phyloP scores from a whole-genome alignment of 108 stramenopile species.

The Skeletonema menzelii region DNA sequence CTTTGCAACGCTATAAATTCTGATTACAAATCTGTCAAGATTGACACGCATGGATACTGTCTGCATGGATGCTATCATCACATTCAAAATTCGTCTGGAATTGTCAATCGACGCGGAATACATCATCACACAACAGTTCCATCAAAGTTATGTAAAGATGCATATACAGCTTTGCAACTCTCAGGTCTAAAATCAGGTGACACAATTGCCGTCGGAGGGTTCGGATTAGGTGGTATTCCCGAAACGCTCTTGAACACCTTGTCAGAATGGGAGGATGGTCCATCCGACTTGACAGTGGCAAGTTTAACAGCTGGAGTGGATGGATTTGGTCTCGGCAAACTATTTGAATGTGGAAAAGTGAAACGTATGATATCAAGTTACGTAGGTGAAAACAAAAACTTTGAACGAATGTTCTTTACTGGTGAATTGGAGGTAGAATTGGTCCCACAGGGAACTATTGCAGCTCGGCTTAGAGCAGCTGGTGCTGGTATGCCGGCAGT shows the following conservation, averaged over 20 bases:
- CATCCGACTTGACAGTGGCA: conserved; percentile 75
- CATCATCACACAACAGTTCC: conserved; percentile 39
- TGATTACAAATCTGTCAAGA: not conserved
- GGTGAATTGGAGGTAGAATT: conserved; percentile 89
- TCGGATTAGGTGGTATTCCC: conserved; percentile 76
- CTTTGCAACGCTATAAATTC: not conserved
- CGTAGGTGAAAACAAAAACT: conserved; percentile 91
- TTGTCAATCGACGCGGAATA: not conserved
- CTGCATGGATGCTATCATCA: not conserved
- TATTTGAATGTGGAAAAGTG: conserved; percentile 82
- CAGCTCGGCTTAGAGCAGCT: conserved; percentile 81
- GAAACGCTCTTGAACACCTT: conserved; percentile 74
- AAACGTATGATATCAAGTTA: conserved; percentile 87
- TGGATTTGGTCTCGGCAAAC: conserved; percentile 71
- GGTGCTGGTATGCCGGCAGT: conserved; percentile 92
- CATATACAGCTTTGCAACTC: conserved; percentile 40
- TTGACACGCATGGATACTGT: not conserved
- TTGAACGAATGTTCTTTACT: conserved; percentile 86
- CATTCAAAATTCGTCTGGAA: not conserved
- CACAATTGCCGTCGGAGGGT: conserved; percentile 60
- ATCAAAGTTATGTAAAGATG: conserved; percentile 44
- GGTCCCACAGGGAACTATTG: conserved; percentile 89
- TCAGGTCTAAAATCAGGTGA: conserved; percentile 47
- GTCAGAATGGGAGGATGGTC: conserved; percentile 27
- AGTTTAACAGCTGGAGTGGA: conserved; percentile 88